Percentiles rank a stretch among this genome's conserved stretches.
Conservation (phyloP, 345 rosid genomes). For the Barbarea vulgaris region DNA sequence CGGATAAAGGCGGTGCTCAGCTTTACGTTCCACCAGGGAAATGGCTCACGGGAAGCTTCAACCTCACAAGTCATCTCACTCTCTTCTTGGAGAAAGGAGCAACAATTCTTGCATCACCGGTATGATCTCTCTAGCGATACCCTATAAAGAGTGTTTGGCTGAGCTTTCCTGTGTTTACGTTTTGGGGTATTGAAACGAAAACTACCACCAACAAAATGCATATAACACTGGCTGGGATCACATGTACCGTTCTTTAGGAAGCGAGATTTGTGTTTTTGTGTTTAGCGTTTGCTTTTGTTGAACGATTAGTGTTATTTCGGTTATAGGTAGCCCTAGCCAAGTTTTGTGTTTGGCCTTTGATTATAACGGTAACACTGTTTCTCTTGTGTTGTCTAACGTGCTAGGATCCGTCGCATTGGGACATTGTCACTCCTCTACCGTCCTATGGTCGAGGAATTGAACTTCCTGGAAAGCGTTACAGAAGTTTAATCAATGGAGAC, state of each 20-base stretch:
- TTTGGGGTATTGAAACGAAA: not conserved
- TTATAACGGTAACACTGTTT: slow-evolving; percentile 10
- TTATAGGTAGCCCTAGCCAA: not conserved
- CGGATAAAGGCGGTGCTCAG: slow-evolving; percentile 98
- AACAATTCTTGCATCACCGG: slow-evolving; percentile 89
- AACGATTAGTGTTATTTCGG: not conserved
- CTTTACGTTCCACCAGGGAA: slow-evolving; percentile 86
- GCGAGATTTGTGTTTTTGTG: too few species aligned
- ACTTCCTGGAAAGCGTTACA: slow-evolving; percentile 72
- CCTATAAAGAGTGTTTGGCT: not conserved
- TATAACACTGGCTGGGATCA: not conserved
- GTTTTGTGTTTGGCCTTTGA: not conserved
- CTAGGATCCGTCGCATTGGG: slow-evolving; percentile 88
- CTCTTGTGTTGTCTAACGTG: slow-evolving; percentile 5
- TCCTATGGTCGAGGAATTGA: slow-evolving; percentile 90
- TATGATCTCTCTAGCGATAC: slow-evolving; percentile 31
- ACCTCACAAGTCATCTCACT: slow-evolving; percentile 96
- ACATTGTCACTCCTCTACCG: slow-evolving; percentile 72
- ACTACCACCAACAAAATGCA: not conserved
- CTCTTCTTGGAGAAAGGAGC: slow-evolving; percentile 91
- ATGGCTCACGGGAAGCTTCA: slow-evolving; percentile 95
- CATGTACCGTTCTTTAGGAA: too few species aligned
- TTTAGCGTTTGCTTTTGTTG: not conserved
- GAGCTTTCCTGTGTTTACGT: not conserved
- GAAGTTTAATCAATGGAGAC: slow-evolving; percentile 84